These are phyloP conservation scores for Podosphaera aphanis DNA, from an alignment of 2,329 filamentous ascomycete species.

Conservation along the genomic window DNA sequence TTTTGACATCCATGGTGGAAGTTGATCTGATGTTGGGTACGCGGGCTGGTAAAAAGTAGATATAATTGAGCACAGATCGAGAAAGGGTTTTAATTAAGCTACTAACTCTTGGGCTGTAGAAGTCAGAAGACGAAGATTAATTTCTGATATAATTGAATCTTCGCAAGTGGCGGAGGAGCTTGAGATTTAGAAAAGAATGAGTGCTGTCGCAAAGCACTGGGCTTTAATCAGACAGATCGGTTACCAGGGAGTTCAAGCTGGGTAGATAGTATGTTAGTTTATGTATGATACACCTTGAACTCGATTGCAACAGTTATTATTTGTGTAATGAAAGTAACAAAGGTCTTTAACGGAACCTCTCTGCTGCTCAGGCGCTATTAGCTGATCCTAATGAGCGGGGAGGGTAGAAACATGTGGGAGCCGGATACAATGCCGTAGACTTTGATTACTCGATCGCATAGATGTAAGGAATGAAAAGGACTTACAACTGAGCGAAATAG, in stretches of 20 bases:
- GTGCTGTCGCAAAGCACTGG: constrained; percentile 13
- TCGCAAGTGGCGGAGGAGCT: neutral
- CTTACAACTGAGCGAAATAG: constrained; percentile 14
- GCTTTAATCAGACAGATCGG: constrained; percentile 8
- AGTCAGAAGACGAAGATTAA: neutral
- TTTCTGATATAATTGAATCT: neutral
- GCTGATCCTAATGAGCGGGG: constrained; percentile 7
- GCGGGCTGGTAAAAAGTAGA: constrained; percentile 5
- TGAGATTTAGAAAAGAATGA: constrained; percentile 1
- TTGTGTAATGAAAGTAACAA: neutral
- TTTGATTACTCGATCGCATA: constrained; percentile 16
- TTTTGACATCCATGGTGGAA: constrained; percentile 9
- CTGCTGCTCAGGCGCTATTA: constrained; percentile 9
- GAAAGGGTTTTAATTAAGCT: constrained; percentile 2
- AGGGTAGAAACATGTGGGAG: constrained; percentile 5
- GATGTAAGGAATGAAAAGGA: constrained; percentile 8
- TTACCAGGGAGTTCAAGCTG: constrained; percentile 7
- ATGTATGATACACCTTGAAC: neutral
- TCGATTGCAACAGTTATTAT: neutral
- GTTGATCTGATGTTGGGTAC: neutral
- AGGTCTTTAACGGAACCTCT: neutral
- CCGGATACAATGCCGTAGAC: constrained; percentile 3
- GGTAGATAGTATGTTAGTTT: constrained; percentile 6
- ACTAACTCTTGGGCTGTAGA: neutral
- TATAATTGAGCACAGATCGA: constrained; percentile 4